Conservation (phyloP, 805 yeast species). For the Sugiyamaella smithiae region DNA sequence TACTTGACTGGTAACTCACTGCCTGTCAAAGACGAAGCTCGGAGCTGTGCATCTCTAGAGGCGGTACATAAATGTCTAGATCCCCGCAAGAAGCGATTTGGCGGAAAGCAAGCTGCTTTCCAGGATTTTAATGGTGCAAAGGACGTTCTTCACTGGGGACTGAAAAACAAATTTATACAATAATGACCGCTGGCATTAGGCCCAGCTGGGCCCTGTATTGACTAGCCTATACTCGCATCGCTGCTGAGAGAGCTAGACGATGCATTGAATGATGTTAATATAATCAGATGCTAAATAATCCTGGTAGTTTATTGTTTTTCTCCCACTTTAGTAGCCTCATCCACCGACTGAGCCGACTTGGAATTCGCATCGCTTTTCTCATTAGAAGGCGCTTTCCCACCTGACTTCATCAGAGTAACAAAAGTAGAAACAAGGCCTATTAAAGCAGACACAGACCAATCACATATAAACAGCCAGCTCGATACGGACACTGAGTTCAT, state of each 20-base stretch:
- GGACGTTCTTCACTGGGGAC: conserved; percentile 28
- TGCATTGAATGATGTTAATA: too few species aligned
- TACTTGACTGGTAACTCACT: conserved; percentile 13
- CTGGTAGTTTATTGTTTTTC: too few species aligned
- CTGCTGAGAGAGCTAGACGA: too few species aligned
- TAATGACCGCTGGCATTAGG: too few species aligned
- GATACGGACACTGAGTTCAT: conserved; percentile 60
- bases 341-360: too few species aligned
- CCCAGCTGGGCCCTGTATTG: too few species aligned
- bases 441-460: conserved; percentile 25
- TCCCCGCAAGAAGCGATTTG: conserved; percentile 27
- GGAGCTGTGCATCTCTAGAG: conserved; percentile 23
- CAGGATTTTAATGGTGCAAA: conserved; percentile 27
- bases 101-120: conserved; percentile 18
- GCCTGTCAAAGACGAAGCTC: conserved; percentile 20
- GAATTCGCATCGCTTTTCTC: too few species aligned
- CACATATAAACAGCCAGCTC: conserved; percentile 48
- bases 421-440: neutral
- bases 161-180: conserved; percentile 18
- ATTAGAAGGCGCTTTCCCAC: too few species aligned
- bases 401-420: neutral
- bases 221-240: too few species aligned
- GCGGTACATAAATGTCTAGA: conserved; percentile 24
- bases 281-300: too few species aligned
- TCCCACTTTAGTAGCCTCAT: too few species aligned